Evolutionary conservation across 2,329 filamentous ascomycete genomes (phyloP).

Genomic region (Ceratocystis ficicola): DNA sequence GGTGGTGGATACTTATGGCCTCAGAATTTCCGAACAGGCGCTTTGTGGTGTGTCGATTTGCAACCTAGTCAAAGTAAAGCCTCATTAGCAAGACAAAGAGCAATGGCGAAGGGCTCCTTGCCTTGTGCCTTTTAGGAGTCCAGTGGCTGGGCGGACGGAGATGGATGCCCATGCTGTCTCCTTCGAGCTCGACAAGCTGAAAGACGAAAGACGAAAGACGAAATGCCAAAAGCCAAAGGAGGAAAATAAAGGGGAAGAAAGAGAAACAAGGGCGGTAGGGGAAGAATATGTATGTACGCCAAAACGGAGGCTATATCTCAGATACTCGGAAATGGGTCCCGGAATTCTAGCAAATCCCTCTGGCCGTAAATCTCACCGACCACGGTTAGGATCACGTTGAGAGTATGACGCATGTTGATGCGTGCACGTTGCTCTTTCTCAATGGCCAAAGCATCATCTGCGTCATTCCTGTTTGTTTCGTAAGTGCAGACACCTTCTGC

Average conservation of each 20-base stretch:
- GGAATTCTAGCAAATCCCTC: slow-evolving; percentile 66
- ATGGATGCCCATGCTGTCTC: neutral
- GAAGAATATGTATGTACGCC: neutral
- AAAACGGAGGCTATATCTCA: slow-evolving; percentile 24
- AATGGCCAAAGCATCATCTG: slow-evolving; percentile 25
- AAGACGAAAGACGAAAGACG: neutral
- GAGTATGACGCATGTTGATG: slow-evolving; percentile 52
- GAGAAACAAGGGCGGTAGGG: neutral
- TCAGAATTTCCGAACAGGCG: neutral
- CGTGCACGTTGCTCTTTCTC: slow-evolving; percentile 30
- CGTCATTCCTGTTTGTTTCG: slow-evolving; percentile 21
- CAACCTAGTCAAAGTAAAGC: neutral
- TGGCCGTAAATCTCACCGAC: slow-evolving; percentile 85
- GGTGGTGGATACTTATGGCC: neutral
- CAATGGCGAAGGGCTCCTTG: no score
- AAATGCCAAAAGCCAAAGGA: no score
- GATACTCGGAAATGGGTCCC: slow-evolving; percentile 46
- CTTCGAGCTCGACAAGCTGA: neutral
- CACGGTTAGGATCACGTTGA: slow-evolving; percentile 86
- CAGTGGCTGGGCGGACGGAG: neutral
- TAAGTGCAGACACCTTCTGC: slow-evolving; percentile 27
- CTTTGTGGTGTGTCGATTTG: neutral
- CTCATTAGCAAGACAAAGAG: neutral
- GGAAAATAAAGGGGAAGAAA: neutral
- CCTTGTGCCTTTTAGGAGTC: neutral